A percentile compares a stretch with the other conserved stretches of the same genome.
These are phyloP conservation scores for Thuja plicata DNA, from an alignment of 83 land plant species.

Conservation along the genomic window DNA sequence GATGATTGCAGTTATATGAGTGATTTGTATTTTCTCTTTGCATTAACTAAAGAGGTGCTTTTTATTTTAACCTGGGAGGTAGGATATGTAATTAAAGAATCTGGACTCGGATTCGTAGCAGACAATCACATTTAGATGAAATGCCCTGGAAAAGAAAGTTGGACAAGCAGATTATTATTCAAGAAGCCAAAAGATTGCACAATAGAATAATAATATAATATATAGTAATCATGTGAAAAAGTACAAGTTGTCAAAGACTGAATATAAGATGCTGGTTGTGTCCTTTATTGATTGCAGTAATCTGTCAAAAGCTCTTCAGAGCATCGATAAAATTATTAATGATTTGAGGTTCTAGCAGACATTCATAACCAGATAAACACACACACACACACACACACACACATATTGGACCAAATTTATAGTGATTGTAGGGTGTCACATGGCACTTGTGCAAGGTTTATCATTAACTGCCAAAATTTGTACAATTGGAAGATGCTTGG, in stretches of 20 bases:
- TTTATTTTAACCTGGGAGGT: background rate
- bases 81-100: background rate
- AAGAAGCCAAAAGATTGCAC: background rate
- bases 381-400: background rate
- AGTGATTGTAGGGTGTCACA: background rate
- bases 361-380: background rate
- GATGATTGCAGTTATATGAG: background rate
- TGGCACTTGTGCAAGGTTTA: background rate
- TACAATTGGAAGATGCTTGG: too few species aligned
- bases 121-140: background rate
- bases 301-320: background rate
- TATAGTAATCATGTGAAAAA: background rate
- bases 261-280: background rate
- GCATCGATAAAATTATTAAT: background rate
- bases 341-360: background rate
- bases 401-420: background rate
- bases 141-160: background rate
- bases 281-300: background rate
- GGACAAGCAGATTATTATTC: constrained; percentile 1
- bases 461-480: background rate
- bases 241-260: background rate
- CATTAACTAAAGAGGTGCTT: background rate
- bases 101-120: background rate
- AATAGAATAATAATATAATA: background rate
- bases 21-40: background rate